Percentiles rank a stretch among this genome's conserved stretches.
Evolutionary conservation across 2,329 filamentous ascomycete species (phyloP).

Genomic region (Zopfia rhizophila): DNA sequence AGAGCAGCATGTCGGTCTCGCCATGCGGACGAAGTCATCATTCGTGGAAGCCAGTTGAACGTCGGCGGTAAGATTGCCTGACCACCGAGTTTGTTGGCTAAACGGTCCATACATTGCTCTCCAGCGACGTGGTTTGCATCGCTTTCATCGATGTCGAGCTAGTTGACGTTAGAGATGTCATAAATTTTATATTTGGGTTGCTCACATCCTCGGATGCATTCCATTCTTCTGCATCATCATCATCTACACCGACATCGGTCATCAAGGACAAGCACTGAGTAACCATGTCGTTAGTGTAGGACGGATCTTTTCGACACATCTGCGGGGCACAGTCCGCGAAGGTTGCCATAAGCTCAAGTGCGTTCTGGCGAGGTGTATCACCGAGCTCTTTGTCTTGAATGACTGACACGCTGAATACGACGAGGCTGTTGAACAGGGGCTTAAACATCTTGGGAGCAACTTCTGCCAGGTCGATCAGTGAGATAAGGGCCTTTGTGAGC

Average conservation of each 20-base stretch:
- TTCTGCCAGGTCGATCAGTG: conserved; percentile 94
- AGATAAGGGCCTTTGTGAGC: conserved; percentile 86
- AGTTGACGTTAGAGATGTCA: conserved; percentile 33
- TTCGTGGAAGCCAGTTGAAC: conserved; percentile 95
- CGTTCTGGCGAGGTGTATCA: conserved; percentile 91
- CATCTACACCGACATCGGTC: conserved; percentile 94
- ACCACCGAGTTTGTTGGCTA: conserved; percentile 98
- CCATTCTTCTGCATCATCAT: conserved; percentile 96
- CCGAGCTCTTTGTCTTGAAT: conserved; percentile 95
- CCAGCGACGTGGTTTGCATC: conserved; percentile 97
- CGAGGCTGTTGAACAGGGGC: conserved; percentile 88
- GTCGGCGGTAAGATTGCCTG: conserved; percentile 90
- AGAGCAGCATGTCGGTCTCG: conserved; percentile 94
- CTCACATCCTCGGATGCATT: conserved; percentile 88
- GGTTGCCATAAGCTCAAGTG: conserved; percentile 95
- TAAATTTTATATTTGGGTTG: conserved; percentile 27
- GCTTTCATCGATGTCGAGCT: conserved; percentile 94
- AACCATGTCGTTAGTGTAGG: conserved; percentile 95
- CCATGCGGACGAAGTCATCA: conserved; percentile 97
- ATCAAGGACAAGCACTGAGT: conserved; percentile 97
- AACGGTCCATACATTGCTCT: conserved; percentile 97
- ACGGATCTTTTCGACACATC: conserved; percentile 94
- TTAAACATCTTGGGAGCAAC: conserved; percentile 98
- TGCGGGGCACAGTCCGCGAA: conserved; percentile 94
- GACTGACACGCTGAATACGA: conserved; percentile 91